Percentiles rank a stretch among this genome's conserved stretches.
These are phyloP conservation scores for Didymella sp. DNA, from an alignment of 2,329 filamentous ascomycete species.

Conservation along the genomic window DNA sequence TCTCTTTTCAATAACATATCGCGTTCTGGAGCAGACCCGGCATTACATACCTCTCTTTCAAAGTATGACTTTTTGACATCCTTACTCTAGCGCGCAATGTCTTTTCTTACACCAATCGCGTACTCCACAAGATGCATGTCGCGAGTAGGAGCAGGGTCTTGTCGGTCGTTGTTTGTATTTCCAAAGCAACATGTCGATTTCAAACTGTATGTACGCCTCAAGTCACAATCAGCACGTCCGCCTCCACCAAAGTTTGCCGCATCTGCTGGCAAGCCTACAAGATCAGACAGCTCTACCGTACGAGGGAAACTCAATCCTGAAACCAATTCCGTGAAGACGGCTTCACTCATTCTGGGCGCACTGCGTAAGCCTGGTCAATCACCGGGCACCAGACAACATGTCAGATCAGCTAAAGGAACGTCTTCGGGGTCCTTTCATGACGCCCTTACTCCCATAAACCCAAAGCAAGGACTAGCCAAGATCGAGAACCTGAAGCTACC, in stretches of 20 bases:
- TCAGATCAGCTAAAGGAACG: background rate
- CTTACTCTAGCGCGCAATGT: background rate
- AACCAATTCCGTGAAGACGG: constrained; percentile 4
- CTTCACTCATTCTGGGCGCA: background rate
- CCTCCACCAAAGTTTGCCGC: background rate
- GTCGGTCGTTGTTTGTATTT: background rate
- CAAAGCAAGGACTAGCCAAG: background rate
- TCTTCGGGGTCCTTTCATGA: background rate
- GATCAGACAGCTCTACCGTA: background rate
- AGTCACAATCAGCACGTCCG: background rate
- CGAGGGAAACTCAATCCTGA: background rate
- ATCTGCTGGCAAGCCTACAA: background rate
- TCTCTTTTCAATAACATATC: no score
- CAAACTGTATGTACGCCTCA: background rate
- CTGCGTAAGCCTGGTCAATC: background rate
- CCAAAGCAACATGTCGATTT: background rate
- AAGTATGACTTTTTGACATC: background rate
- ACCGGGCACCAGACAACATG: background rate
- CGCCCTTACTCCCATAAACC: background rate
- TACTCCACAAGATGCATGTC: background rate
- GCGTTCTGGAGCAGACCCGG: no score
- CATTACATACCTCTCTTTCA: background rate
- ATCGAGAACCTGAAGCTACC: background rate
- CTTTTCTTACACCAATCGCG: background rate
- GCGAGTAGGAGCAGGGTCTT: background rate